phyloP scores from a whole-genome alignment of 116 monocot genomes.

The Iris pallida region DNA sequence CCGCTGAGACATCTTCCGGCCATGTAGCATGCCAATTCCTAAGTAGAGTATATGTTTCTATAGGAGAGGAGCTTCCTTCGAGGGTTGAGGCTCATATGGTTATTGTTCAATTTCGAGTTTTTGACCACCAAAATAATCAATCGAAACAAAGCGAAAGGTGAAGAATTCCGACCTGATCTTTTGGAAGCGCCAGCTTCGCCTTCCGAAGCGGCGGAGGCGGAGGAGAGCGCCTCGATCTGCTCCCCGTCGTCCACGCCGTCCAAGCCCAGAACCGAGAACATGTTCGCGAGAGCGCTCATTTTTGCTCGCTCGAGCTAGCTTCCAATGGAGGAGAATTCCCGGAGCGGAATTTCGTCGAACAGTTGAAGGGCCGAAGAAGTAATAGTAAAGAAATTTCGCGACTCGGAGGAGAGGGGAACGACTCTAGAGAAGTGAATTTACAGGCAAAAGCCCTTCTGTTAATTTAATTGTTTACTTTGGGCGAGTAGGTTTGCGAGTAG shows the following conservation, averaged over 20 bases:
- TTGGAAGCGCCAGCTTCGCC: background rate
- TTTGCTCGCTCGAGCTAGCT: background rate
- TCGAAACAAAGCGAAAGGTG: background rate
- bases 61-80: too few species aligned
- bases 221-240: background rate
- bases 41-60: too few species aligned
- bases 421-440: too few species aligned
- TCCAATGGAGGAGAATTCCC: background rate
- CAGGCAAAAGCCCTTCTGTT: too few species aligned
- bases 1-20: too few species aligned
- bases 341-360: background rate
- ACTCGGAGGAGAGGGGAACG: too few species aligned
- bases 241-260: slow-evolving; percentile 15
- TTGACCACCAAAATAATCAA: background rate
- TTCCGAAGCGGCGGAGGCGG: background rate
- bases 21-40: too few species aligned
- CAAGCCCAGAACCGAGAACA: slow-evolving; percentile 19
- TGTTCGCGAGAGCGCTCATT: slow-evolving; percentile 14
- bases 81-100: too few species aligned
- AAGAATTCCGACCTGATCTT: background rate
- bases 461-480: too few species aligned
- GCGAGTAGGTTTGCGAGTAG: too few species aligned
- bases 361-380: too few species aligned
- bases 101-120: background rate
- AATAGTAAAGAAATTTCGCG: too few species aligned